A percentile compares a stretch with the other conserved stretches of the same genome.
These are phyloP conservation scores for Gossypium gossypioides DNA, from an alignment of 441 rosid genomes.

Conservation along the genomic window DNA sequence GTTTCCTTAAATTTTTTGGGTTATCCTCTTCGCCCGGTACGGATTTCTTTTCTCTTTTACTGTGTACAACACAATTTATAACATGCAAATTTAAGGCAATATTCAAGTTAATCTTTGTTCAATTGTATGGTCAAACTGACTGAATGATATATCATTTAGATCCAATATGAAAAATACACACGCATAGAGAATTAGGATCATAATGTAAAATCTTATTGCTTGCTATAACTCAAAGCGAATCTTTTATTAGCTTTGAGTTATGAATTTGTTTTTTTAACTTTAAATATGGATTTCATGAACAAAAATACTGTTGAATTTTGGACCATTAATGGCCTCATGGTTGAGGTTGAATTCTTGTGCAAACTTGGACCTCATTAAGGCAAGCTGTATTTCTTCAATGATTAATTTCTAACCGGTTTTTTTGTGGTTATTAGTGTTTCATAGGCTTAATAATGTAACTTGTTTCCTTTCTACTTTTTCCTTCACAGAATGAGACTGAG, in stretches of 20 bases:
- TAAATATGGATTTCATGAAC: background rate
- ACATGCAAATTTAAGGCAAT: background rate
- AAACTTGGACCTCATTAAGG: background rate
- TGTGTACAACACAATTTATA: background rate
- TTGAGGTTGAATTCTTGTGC: background rate
- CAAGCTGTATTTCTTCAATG: background rate
- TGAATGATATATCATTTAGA: background rate
- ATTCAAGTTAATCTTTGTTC: background rate
- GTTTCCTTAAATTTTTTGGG: conserved; percentile 84
- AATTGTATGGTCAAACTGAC: background rate
- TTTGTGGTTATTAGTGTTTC: background rate
- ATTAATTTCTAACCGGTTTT: background rate
- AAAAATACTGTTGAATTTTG: background rate
- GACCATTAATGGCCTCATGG: background rate
- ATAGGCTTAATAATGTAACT: background rate
- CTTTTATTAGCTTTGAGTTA: background rate
- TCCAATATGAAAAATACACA: background rate
- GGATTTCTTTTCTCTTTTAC: conserved; percentile 19
- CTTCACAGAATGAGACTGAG: conserved; percentile 64
- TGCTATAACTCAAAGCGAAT: background rate
- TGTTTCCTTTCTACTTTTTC: background rate
- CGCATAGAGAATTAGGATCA: background rate
- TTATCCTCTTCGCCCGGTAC: conserved; percentile 87
- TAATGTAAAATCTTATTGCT: background rate
- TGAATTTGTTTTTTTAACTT: background rate